A percentile compares a stretch with the other conserved stretches of the same genome.
Conservation (phyloP, 2,329 filamentous ascomycete genomes). For the Colletotrichum abscissum region DNA sequence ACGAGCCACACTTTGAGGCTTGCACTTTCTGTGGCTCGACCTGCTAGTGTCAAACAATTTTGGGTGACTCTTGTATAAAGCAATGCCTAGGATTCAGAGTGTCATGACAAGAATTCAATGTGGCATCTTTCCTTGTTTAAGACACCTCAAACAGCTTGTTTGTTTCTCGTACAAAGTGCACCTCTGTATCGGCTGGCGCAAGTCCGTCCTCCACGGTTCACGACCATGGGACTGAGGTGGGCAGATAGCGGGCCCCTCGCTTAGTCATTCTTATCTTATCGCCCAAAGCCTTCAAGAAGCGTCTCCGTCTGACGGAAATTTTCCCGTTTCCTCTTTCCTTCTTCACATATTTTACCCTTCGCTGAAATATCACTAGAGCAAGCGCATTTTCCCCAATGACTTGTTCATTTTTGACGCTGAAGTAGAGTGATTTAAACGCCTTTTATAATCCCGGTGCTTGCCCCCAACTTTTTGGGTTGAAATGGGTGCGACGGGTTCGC, state of each 20-base stretch:
- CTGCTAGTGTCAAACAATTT: too few relatives aligned
- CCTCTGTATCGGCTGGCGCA: not conserved
- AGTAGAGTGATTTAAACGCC: constrained; percentile 63
- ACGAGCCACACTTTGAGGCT: not conserved
- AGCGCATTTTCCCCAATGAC: constrained; percentile 49
- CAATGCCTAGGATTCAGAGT: not conserved
- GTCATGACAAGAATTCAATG: not conserved
- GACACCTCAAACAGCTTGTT: not conserved
- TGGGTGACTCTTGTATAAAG: too few relatives aligned
- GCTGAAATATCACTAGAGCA: constrained; percentile 49
- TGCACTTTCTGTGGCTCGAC: not conserved
- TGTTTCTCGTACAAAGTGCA: not conserved
- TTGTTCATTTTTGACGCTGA: constrained; percentile 59
- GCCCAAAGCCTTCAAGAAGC: constrained; percentile 10
- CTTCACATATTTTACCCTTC: constrained; percentile 61
- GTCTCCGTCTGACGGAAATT: constrained; percentile 2
- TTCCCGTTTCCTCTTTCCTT: constrained; percentile 40
- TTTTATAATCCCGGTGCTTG: constrained; percentile 71
- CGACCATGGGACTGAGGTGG: too few relatives aligned
- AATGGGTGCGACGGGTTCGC: constrained; percentile 69
- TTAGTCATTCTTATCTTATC: constrained; percentile 35
- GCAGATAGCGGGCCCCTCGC: not conserved
- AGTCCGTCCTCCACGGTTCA: not conserved
- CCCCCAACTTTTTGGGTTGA: constrained; percentile 44
- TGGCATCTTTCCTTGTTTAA: not conserved